Base-by-base conservation (phyloP, 2,329 filamentous ascomycete species). In the Pleoardoris graminearum region DNA sequence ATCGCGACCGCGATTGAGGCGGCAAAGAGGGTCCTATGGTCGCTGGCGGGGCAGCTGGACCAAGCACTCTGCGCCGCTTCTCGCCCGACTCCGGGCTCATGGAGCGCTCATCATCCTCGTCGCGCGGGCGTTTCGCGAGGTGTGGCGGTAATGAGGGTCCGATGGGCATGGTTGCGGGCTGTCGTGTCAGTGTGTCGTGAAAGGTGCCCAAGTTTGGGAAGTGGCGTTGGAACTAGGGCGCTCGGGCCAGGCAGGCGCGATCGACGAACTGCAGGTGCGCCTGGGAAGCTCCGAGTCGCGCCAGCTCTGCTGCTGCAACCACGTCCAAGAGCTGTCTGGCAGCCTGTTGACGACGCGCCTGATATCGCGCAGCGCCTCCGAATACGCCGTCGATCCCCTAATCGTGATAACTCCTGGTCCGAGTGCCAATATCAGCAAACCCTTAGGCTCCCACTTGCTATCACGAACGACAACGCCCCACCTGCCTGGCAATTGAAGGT, bases 81-180 rank as follows among this genome's bases (percentile, higher is more conserved):
- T 78, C 75, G 57, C 70, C 69, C 17, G 66, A 68, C 32, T 76
- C 72, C 62, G 77, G 72, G 55, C 68, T 69, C 6, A 70, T 57
- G 62, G 68, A 72, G 72, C 70, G 50, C 10, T 73, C 63, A 53
- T 74, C 75, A 27, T 79, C 74, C 52, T 75, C 71, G 59, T 79
- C 61, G 71, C 75, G 75, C 79, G 84, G 74, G 57, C 75, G 67
- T 70, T 82, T 79, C 10, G 79, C 62, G 36, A 88, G 79, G 56
- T 89, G 84, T 4, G 87, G 80, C 11, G 89, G 88, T 21, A 91
- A 72, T 54, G 85, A 79, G 12, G 89, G 88, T 4, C 88, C 88
- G 66, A 90, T 85, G 29, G 85, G 77, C 87, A 90, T 6, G 33
- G 5, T 17, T 17, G 65, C 66, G 73, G 30, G 33, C 41, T 46